Evolutionary conservation across 148 eudicot species (phyloP), one percentile per base, ranked within the genome.

Genomic region (Amaranthus hypochondriacus): DNA sequence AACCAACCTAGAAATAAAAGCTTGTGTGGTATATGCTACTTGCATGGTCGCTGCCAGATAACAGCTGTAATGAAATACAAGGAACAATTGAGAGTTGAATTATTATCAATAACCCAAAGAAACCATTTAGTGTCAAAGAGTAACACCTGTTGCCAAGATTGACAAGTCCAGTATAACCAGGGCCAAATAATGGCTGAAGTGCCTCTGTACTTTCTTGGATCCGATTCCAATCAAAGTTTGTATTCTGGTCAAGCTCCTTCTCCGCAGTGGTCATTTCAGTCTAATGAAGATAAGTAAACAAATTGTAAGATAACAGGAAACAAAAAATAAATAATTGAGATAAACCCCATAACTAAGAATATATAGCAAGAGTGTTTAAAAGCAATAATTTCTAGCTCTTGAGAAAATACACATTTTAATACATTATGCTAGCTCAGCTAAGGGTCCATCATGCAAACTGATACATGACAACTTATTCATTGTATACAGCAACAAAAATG

Each of bases 211-310:
- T 95, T 84, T 95, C 98, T 87, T 95, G 97, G 76, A 95, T 84
- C 48, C 98, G 90, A 70, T 95, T 95, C 98, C 98, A 95, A 73
- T 95, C 98, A 74, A 84, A 95, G 77, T 90, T 95, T 70, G 96
- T 87, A 76, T 95, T 95, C 79, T 92, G 97, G 78, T 95, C 96
- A 77, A 95, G 97, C 84, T 95, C 98, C 87, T 87, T 86, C 76
- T 95, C 98, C 77, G 98, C 98, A 82, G 98, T 95, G n/a, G 98
- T 95, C 93, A 95, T 78, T 87, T 95, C 98, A 70, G 98, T 95
- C 98, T 95, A 83, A 53, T 18, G 43, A 57, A 57, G 50, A 39
- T 5, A 71, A 9, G 6, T 7, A 46, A 69, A 56, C 3, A 62
- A 52, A 69, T 42, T 43, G 21, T 56, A 7, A 48, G 68, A 56